Evolutionary conservation across 768 basidiomycete genomes (phyloP).

Genomic region (Hirschioporus abietinus): DNA sequence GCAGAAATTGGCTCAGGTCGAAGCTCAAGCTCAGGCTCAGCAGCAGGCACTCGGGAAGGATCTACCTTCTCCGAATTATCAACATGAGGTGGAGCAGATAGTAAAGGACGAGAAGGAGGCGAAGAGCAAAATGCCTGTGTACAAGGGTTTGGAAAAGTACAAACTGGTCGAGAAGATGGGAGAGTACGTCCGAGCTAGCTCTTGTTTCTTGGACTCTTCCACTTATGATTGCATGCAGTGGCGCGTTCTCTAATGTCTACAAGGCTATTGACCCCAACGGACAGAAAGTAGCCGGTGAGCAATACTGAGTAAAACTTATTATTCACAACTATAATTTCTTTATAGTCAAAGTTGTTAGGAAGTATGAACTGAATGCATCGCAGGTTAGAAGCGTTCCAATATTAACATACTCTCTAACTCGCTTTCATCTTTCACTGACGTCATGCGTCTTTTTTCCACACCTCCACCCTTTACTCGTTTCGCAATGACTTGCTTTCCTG

Average conservation of each 20-base stretch:
- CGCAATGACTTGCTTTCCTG: conserved; percentile 1
- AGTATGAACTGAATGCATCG: conserved; percentile 83
- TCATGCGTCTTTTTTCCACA: conserved; percentile 18
- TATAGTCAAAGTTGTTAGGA: conserved; percentile 89
- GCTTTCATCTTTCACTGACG: conserved; percentile 17
- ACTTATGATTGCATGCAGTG: conserved; percentile 39
- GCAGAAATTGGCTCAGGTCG: conserved; percentile 28
- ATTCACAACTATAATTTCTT: conserved; percentile 5
- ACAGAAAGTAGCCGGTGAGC: conserved; percentile 77
- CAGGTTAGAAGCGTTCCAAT: conserved; percentile 61
- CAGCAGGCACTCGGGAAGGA: conserved; percentile 22
- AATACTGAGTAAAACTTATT: conserved; percentile 13
- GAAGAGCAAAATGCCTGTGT: conserved; percentile 74
- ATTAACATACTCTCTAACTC: conserved; percentile 14
- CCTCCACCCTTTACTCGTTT: conserved; percentile 14
- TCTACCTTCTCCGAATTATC: conserved; percentile 20
- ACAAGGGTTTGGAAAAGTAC: conserved; percentile 80
- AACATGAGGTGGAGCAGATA: conserved; percentile 53
- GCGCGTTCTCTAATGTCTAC: conserved; percentile 99
- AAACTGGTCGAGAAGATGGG: conserved; percentile 84
- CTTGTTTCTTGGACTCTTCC: conserved; percentile 11
- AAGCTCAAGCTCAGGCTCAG: conserved; percentile 27
- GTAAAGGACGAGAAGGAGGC: conserved; percentile 71
- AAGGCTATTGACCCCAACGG: conserved; percentile 78
- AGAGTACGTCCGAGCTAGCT: conserved; percentile 58